Conservation (phyloP, 768 basidiomycete genomes). For the button mushroom (Agaricus bisporus) region DNA sequence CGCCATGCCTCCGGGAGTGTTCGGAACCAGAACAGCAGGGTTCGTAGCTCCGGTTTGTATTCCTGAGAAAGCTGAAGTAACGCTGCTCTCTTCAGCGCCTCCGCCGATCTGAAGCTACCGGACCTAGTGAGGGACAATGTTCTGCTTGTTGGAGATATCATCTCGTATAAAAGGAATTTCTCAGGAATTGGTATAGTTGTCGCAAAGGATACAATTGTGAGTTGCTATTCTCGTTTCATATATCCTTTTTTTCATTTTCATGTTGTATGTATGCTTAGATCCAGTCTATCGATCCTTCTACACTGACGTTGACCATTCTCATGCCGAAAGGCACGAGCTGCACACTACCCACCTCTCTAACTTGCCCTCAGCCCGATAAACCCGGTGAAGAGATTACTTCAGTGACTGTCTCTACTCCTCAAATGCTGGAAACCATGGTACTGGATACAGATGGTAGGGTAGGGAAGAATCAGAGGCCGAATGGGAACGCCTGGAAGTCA, state of each 20-base stretch:
- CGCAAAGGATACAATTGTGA: conserved; percentile 53
- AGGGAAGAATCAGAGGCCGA: conserved; percentile 31
- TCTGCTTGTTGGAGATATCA: conserved; percentile 46
- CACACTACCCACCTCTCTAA: conserved; percentile 27
- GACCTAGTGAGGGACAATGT: conserved; percentile 39
- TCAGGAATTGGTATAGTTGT: conserved; percentile 27
- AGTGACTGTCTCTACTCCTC: conserved; percentile 35
- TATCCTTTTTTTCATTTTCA: background rate
- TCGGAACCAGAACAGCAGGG: conserved; percentile 23
- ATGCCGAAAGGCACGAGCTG: conserved; percentile 29
- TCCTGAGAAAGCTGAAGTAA: background rate
- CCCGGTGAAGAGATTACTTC: conserved; percentile 17
- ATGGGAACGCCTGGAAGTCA: conserved; percentile 53
- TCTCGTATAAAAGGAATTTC: conserved; percentile 49
- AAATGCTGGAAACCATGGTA: conserved; percentile 44
- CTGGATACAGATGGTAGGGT: conserved; percentile 48
- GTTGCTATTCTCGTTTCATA: conserved; percentile 11
- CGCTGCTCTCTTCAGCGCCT: conserved; percentile 22
- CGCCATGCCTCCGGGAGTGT: conserved; percentile 10
- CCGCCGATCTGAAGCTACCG: conserved; percentile 37
- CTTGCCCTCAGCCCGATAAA: background rate
- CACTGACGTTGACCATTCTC: conserved; percentile 35
- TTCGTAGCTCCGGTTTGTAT: conserved; percentile 14
- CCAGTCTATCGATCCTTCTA: conserved; percentile 35
- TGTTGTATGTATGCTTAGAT: conserved; percentile 27